phyloP scores from a whole-genome alignment of 202 grass and related monocot species.

The Carex sylvatica region DNA sequence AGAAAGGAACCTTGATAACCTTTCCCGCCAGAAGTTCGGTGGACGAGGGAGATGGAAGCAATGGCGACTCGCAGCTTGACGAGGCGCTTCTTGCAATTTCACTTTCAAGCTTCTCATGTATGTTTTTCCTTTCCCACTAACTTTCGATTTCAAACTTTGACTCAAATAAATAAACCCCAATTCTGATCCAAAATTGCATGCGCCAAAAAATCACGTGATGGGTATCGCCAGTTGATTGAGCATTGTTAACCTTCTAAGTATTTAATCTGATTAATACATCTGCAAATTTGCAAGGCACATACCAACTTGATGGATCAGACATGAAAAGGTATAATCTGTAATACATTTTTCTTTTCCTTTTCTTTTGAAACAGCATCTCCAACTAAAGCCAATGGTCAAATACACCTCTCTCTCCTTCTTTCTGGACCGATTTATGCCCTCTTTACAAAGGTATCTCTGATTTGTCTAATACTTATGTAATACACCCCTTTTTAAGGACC shows the following conservation, averaged over 20 bases:
- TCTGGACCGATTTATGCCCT: constrained; percentile 51
- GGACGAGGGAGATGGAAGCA: background rate
- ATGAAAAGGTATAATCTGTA: too few relatives aligned
- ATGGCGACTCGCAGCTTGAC: constrained; percentile 18
- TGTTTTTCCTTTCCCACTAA: background rate
- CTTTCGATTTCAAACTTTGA: background rate
- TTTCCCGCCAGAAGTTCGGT: constrained; percentile 3
- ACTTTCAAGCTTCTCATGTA: constrained; percentile 30
- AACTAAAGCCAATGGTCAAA: constrained; percentile 67
- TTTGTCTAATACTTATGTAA: background rate
- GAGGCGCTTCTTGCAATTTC: constrained; percentile 32
- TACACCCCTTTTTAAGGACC: background rate
- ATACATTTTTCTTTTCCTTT: constrained; percentile 3
- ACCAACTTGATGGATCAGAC: background rate
- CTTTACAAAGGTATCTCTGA: constrained; percentile 48
- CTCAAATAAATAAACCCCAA: background rate
- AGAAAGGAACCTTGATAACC: background rate
- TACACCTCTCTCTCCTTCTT: constrained; percentile 74
- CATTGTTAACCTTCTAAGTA: background rate
- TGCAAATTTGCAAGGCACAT: background rate
- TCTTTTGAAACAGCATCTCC: constrained; percentile 48
- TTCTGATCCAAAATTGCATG: background rate
- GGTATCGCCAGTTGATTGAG: background rate
- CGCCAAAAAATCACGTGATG: background rate
- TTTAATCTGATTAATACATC: background rate